A percentile compares a stretch with the other conserved stretches of the same genome.
phyloP scores from a whole-genome alignment of 257 asterid genomes.

The Handroanthus guayacan region DNA sequence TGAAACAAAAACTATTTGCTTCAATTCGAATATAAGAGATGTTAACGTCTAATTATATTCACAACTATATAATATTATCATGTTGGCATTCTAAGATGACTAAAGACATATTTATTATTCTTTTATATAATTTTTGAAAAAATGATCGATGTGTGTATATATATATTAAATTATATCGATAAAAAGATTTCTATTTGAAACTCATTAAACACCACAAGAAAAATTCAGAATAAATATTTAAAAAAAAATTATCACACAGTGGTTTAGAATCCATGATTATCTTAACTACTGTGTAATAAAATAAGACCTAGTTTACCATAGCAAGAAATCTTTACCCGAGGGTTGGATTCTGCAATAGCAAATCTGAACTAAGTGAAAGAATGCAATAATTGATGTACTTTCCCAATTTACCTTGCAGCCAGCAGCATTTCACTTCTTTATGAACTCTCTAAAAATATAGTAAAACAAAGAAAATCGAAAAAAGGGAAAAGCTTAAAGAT shows the following conservation, averaged over 20 bases:
- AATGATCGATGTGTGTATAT: no score
- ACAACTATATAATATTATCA: no score
- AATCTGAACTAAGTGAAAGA: neutral
- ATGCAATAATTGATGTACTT: constrained; percentile 50
- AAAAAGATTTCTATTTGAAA: no score
- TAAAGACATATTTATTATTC: no score
- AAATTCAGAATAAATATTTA: no score
- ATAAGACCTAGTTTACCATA: constrained; percentile 2
- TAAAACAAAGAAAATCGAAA: constrained; percentile 22
- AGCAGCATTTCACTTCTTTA: constrained; percentile 32
- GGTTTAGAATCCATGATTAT: neutral
- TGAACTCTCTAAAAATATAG: constrained; percentile 17
- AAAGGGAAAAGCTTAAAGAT: constrained; percentile 35
- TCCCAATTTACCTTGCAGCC: constrained; percentile 34
- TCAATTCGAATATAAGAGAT: no score
- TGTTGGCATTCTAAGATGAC: no score
- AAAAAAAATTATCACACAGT: neutral
- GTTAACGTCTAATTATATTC: no score
- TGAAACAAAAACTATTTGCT: no score
- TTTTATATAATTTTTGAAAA: no score
- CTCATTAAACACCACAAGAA: no score
- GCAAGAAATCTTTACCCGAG: constrained; percentile 23
- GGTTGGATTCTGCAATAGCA: neutral
- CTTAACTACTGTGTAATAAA: neutral
- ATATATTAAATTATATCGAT: no score